phyloP scores from a whole-genome alignment of 2,329 filamentous ascomycete species.

The Elsinoe australis region DNA sequence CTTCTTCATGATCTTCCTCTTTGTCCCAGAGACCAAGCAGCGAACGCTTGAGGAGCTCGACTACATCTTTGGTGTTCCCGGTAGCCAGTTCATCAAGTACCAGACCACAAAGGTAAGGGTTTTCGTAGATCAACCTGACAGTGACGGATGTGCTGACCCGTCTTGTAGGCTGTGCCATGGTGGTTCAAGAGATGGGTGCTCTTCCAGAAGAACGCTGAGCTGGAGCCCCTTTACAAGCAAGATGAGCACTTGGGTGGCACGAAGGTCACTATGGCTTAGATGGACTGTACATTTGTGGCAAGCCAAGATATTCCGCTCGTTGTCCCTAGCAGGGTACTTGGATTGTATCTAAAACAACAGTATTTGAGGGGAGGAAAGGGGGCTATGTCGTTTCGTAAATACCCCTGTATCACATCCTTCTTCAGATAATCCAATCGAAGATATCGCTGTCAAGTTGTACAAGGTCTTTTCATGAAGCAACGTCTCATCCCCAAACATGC shows the following conservation, averaged over 20 bases:
- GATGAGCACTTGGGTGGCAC: slow-evolving; percentile 9
- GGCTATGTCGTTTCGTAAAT: no score
- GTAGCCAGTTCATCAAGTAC: slow-evolving; percentile 29
- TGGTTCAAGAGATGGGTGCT: slow-evolving; percentile 41
- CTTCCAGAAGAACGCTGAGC: slow-evolving; percentile 27
- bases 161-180: slow-evolving; percentile 32
- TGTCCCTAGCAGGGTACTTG: no score
- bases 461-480: no score
- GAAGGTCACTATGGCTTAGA: slow-evolving; percentile 6
- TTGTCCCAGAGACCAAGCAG: slow-evolving; percentile 46
- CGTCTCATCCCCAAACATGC: no score
- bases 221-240: slow-evolving; percentile 9
- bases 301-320: no score
- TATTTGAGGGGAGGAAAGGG: no score
- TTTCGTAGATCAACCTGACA: no score
- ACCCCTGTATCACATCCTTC: no score
- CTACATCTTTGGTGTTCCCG: slow-evolving; percentile 41
- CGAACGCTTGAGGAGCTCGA: slow-evolving; percentile 53
- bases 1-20: slow-evolving; percentile 54
- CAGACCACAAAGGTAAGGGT: slow-evolving; percentile 30
- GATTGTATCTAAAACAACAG: no score
- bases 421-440: no score
- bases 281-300: no score
- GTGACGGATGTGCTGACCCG: not conserved
- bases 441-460: no score